Evolutionary conservation across 225 moss, liverwort and hornwort genomes (phyloP).

Genomic region (Antitrichia curtipendula): DNA sequence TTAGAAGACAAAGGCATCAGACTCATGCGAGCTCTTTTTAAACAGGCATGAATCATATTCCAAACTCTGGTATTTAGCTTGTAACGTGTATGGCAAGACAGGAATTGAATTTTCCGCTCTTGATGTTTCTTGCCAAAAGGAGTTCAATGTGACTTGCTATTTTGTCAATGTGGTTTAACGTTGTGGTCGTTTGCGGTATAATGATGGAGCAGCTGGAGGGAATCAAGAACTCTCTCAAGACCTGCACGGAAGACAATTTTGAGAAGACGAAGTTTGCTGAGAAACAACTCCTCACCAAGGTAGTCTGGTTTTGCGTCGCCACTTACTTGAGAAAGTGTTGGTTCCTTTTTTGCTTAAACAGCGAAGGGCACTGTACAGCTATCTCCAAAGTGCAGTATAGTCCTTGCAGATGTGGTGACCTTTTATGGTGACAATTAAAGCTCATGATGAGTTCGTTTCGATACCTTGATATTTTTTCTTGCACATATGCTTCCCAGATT

Average conservation of each 20-base stretch:
- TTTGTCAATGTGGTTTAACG: not conserved
- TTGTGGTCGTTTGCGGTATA: not conserved
- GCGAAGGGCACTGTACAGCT: not conserved
- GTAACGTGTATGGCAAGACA: not conserved
- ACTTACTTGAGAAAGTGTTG: not conserved
- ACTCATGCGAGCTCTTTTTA: conserved; percentile 59
- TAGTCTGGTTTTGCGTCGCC: not conserved
- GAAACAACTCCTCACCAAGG: conserved; percentile 85
- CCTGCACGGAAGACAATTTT: conserved; percentile 36
- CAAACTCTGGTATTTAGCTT: conserved; percentile 2
- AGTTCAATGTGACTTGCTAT: not conserved
- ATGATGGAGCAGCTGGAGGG: conserved; percentile 51
- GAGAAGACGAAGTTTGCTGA: conserved; percentile 55
- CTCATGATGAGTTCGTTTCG: not conserved
- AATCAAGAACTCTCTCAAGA: conserved; percentile 42
- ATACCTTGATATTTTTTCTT: not conserved
- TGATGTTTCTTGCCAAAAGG: not conserved
- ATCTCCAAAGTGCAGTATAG: not conserved
- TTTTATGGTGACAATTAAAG: not conserved
- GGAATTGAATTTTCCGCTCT: not conserved
- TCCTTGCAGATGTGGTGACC: not conserved
- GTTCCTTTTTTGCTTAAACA: not conserved
- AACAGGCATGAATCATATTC: conserved; percentile 37
- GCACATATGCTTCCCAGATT: conserved; percentile 24
- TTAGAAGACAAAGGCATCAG: conserved; percentile 66